Evolutionary conservation across 129 eudicot genomes (phyloP).

Genomic region (Centrapalus pauciflorus): DNA sequence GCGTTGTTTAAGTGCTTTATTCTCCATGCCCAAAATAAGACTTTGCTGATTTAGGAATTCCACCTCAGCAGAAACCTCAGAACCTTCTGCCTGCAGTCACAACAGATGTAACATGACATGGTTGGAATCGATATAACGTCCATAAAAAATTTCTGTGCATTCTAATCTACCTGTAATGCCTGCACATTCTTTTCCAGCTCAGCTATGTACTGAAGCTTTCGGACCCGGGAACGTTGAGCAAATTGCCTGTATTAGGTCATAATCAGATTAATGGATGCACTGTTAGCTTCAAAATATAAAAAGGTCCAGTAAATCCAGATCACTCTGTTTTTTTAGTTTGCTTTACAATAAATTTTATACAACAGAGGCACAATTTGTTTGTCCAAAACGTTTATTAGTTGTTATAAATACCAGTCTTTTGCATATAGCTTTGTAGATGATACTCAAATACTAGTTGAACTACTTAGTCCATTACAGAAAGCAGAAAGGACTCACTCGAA

Average conservation of each 20-base stretch:
- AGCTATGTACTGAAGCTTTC: conserved; percentile 98
- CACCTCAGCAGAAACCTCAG: conserved; percentile 90
- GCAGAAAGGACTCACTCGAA: not conserved
- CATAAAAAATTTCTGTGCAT: not conserved
- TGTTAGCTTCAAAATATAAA: not conserved
- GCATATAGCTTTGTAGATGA: not conserved
- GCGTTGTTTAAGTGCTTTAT: conserved; percentile 89
- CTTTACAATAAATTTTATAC: not conserved
- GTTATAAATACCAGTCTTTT: not conserved
- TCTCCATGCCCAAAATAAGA: conserved; percentile 89
- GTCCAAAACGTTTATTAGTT: not conserved
- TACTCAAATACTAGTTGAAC: not conserved
- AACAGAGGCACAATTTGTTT: not conserved
- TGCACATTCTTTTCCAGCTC: conserved; percentile 96
- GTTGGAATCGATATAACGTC: not conserved
- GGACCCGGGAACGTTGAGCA: conserved; percentile 96
- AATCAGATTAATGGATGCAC: not conserved
- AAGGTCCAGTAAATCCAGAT: not conserved
- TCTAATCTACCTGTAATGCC: conserved; percentile 71
- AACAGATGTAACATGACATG: conserved; percentile 5
- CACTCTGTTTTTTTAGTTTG: not conserved
- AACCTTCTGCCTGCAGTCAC: conserved; percentile 77
- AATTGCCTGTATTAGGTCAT: conserved; percentile 67
- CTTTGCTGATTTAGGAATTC: conserved; percentile 94
- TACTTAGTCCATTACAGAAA: not conserved